phyloP scores from a whole-genome alignment of 1,139 yeast species.

The Sugiyamaella pinicola region DNA sequence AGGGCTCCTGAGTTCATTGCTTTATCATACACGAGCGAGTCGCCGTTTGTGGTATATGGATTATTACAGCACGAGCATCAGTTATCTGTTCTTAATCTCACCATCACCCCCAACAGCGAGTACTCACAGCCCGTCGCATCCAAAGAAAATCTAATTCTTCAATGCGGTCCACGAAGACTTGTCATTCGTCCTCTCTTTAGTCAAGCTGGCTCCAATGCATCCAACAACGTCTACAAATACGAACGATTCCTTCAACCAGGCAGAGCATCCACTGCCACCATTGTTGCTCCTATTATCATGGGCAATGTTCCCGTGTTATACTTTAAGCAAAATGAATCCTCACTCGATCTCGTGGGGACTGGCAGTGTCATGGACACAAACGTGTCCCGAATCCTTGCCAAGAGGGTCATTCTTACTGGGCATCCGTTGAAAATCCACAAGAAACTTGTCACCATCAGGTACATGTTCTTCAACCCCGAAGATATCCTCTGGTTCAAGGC shows the following conservation, averaged over 20 bases:
- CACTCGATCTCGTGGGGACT: conserved; percentile 75
- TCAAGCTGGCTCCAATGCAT: conserved; percentile 66
- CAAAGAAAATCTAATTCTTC: conserved; percentile 76
- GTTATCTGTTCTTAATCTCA: conserved; percentile 76
- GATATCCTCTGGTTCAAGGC: conserved; percentile 91
- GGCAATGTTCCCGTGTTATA: conserved; percentile 55
- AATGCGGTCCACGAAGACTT: conserved; percentile 91
- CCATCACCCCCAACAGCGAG: conserved; percentile 86
- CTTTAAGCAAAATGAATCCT: conserved; percentile 51
- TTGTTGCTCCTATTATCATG: conserved; percentile 86
- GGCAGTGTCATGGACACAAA: conserved; percentile 90
- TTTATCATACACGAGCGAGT: conserved; percentile 28
- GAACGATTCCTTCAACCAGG: conserved; percentile 86
- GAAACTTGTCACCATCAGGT: conserved; percentile 85
- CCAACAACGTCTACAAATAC: conserved; percentile 85
- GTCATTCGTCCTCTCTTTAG: conserved; percentile 84
- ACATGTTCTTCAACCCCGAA: conserved; percentile 93
- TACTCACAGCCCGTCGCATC: conserved; percentile 76
- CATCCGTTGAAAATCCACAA: conserved; percentile 95
- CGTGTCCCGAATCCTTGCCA: conserved; percentile 79
- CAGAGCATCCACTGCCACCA: conserved; percentile 74
- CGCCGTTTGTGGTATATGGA: conserved; percentile 69
- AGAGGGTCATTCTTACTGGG: conserved; percentile 88
- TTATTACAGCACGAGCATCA: conserved; percentile 85
- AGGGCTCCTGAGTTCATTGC: conserved; percentile 58